phyloP scores from a whole-genome alignment of 2,329 filamentous ascomycete genomes.

The Parastagonospora nodorum region DNA sequence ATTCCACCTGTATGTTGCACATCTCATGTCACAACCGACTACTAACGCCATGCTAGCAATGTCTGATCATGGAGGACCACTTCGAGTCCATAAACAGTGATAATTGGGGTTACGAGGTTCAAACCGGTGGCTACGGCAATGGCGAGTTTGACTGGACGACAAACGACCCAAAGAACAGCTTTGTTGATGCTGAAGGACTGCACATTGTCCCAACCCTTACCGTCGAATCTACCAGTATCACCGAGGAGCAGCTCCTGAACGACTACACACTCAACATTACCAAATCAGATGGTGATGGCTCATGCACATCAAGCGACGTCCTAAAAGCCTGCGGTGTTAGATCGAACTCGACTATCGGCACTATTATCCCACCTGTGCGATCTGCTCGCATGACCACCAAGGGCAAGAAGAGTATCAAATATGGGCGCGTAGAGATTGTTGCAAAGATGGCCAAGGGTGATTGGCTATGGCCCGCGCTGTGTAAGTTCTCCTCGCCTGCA shows the following conservation, averaged over 20 bases:
- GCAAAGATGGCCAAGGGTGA: conserved; percentile 77
- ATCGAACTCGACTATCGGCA: conserved; percentile 76
- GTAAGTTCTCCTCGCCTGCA: conserved; percentile 35
- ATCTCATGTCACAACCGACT: not conserved
- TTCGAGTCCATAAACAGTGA: conserved; percentile 60
- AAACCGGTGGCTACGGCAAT: conserved; percentile 74
- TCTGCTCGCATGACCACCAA: conserved; percentile 79
- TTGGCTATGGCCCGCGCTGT: conserved; percentile 89
- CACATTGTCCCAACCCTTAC: conserved; percentile 77
- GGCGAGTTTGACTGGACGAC: conserved; percentile 75
- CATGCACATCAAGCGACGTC: conserved; percentile 66
- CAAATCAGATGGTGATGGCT: conserved; percentile 51
- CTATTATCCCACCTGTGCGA: conserved; percentile 74
- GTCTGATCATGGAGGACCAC: conserved; percentile 61
- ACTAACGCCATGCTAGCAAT: conserved; percentile 15
- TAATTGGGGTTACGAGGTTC: conserved; percentile 74
- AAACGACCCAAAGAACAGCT: conserved; percentile 72
- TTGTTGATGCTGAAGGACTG: conserved; percentile 69
- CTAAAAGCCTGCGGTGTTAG: conserved; percentile 66
- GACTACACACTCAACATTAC: conserved; percentile 38
- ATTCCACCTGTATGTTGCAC: conserved; percentile 15
- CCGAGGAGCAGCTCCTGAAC: conserved; percentile 67
- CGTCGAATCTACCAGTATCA: conserved; percentile 67
- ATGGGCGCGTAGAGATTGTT: conserved; percentile 78
- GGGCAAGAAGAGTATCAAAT: conserved; percentile 73